phyloP scores from a whole-genome alignment of 768 basidiomycete genomes.

The Calvatia gigantea region DNA sequence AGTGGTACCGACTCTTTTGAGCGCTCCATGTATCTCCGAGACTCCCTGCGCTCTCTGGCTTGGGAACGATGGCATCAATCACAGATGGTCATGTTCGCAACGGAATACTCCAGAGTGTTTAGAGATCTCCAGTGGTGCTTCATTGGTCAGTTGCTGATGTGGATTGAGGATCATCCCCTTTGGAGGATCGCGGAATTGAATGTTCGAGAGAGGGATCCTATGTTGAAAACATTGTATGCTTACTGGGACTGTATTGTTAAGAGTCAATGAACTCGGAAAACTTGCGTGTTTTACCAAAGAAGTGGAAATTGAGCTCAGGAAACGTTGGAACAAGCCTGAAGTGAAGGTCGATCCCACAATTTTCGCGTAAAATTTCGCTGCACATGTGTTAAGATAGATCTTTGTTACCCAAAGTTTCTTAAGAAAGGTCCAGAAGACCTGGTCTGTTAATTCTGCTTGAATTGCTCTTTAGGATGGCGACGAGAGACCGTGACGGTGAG shows the following conservation, averaged over 20 bases:
- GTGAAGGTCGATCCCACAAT: too few relatives aligned
- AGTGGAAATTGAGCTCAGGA: too few relatives aligned
- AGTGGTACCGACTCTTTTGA: slow-evolving; percentile 11
- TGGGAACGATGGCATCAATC: slow-evolving; percentile 29
- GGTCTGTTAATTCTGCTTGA: too few relatives aligned
- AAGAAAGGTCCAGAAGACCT: too few relatives aligned
- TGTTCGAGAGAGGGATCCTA: background rate
- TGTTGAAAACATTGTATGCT: background rate
- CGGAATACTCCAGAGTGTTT: slow-evolving; percentile 18
- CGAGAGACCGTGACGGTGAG: too few relatives aligned
- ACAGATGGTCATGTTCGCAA: slow-evolving; percentile 18
- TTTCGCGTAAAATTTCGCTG: too few relatives aligned
- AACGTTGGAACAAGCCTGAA: too few relatives aligned
- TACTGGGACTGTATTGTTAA: background rate
- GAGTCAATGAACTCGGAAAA: background rate
- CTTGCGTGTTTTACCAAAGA: background rate
- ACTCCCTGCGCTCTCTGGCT: slow-evolving; percentile 15
- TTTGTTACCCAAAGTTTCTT: too few relatives aligned
- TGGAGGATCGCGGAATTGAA: background rate
- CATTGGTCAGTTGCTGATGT: slow-evolving; percentile 20
- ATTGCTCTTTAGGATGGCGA: too few relatives aligned
- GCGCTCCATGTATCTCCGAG: slow-evolving; percentile 8
- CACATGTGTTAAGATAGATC: too few relatives aligned
- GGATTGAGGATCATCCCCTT: background rate
- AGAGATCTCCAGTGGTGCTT: slow-evolving; percentile 21